Evolutionary conservation across 2,329 filamentous ascomycete genomes (phyloP).

Genomic region (Fusarium palustre): DNA sequence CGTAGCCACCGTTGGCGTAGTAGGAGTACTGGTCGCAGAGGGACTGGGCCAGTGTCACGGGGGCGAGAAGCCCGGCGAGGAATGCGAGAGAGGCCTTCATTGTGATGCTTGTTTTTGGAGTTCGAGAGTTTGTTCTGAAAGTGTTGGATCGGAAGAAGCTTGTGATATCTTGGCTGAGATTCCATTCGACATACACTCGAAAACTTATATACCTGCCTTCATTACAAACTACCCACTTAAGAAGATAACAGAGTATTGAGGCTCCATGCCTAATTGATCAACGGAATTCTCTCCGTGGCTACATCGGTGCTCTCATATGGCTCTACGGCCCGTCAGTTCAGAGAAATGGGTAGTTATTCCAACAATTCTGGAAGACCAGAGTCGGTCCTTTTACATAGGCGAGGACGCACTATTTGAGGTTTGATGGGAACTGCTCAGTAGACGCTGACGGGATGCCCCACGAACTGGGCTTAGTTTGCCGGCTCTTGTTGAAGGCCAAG

Average conservation of each 20-base stretch:
- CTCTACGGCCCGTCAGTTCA: neutral
- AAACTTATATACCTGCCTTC: neutral
- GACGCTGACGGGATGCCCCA: slow-evolving; percentile 16
- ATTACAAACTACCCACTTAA: neutral
- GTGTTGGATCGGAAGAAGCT: neutral
- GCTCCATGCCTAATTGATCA: slow-evolving; percentile 2
- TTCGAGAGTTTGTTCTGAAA: neutral
- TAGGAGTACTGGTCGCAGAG: slow-evolving; percentile 24
- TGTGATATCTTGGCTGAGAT: neutral
- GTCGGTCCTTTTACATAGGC: slow-evolving; percentile 19
- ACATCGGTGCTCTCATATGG: neutral
- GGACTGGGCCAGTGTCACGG: slow-evolving; percentile 12
- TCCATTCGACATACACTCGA: neutral
- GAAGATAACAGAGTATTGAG: neutral
- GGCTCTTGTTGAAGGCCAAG: neutral
- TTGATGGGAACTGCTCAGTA: slow-evolving; percentile 2
- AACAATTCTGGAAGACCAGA: neutral
- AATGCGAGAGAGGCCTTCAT: slow-evolving; percentile 21
- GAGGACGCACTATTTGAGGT: neutral
- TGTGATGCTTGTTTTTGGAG: neutral
- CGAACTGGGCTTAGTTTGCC: neutral
- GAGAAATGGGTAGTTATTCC: neutral
- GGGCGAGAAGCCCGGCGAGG: slow-evolving; percentile 19
- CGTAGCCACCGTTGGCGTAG: slow-evolving; percentile 19
- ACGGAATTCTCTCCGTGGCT: slow-evolving; percentile 23